Evolutionary conservation across 306 rosid genomes (phyloP).

Genomic region (Castanea crenata): DNA sequence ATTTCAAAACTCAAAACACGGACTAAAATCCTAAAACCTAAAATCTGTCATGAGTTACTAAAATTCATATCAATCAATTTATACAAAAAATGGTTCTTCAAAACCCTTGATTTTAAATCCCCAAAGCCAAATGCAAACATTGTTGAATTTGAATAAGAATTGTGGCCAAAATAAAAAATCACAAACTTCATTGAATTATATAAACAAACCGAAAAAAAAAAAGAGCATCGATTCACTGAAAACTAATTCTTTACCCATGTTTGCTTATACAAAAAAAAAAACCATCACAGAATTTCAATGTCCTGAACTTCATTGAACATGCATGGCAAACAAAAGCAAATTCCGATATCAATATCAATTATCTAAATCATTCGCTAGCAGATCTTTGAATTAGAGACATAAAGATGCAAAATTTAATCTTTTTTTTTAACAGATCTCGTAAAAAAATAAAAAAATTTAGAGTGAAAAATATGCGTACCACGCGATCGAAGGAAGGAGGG

Average conservation of each 20-base stretch:
- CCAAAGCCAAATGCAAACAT: no score
- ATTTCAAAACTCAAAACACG: no score
- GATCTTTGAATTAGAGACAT: background rate
- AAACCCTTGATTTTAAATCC: no score
- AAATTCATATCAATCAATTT: no score
- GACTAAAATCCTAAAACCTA: no score
- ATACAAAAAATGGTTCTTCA: no score
- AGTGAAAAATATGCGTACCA: conserved; percentile 27
- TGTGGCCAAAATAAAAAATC: no score
- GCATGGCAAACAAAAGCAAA: background rate
- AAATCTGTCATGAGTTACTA: no score
- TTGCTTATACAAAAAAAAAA: background rate
- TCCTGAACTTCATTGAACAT: background rate
- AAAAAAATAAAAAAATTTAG: background rate
- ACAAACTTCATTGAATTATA: background rate
- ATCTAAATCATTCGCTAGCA: background rate
- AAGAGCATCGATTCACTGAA: background rate
- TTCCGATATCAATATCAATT: background rate
- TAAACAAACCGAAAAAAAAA: background rate
- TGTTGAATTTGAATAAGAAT: background rate
- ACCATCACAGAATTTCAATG: background rate
- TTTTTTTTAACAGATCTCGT: background rate
- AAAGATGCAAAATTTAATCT: background rate
- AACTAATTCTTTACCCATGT: background rate
- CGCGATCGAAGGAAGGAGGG: conserved; percentile 50